Base-by-base conservation (phyloP, 495 filamentous ascomycete genomes). In the Talaromyces adpressus region DNA sequence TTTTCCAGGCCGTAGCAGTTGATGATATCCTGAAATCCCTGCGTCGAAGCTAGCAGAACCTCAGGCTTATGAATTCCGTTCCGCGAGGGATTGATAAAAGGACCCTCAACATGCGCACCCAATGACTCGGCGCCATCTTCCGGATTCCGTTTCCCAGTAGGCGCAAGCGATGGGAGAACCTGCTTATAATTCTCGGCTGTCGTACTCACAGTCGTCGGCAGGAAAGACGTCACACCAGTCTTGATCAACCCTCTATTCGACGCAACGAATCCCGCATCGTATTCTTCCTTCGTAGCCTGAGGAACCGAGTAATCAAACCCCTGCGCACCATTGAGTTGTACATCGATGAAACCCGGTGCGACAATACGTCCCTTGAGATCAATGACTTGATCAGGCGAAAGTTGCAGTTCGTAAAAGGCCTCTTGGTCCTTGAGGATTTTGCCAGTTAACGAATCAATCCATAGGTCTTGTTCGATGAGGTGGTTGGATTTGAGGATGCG, bases 251-350 rank as follows among this genome's bases (percentile, higher is more conserved):
- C 80, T 53, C 77, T 83, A 70, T 93, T 92, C 45, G 93, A 79
- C 47, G 81, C 75, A 63, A 80, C 78, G 39, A 94, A 72, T 18
- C 83, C 84, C 68, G 89, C 85, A 54, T 82, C 79, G 70, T 93
- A 95, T 54, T 80, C 77, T 11, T 76, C 70, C 14, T 83, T 79
- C 45, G 83, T 79, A 51, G 87, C 81, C n/a, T 87, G 82, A 6
- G 88, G 84, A 2, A 90, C 77, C 1, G 90, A 92, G 72, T 93
- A 93, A 75, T 94, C 90, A 77, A 93, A 91, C 53, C 91, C 91
- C 64, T 89, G 89, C 6, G 87, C 90, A 49, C 91, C 91, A 68
- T 96, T 96, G 53, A 93, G 81, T 70, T 96, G 91, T 56, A 89
- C 86, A 68, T 96, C 91, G 68, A 95, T 91, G 66, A 94, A 82